Percentiles rank a stretch among this genome's conserved stretches.
Conservation (phyloP, 768 basidiomycete genomes). For the Rhodotorula kratochvilovae region DNA sequence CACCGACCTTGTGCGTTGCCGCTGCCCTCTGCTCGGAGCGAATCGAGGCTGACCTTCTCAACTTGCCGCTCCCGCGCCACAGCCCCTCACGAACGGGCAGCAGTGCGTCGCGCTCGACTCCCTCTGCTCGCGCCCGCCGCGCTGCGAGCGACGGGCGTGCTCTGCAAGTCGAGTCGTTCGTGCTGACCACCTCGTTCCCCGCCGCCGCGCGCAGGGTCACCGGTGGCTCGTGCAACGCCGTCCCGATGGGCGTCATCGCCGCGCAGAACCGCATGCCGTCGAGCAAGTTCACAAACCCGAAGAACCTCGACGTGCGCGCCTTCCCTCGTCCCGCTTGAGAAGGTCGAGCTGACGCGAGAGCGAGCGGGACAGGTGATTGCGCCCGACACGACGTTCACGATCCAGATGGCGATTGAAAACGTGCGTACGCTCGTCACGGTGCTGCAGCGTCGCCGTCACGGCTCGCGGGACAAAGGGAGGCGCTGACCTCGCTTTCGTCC, state of each 20-base stretch:
- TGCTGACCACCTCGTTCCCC: neutral
- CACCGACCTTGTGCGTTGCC: constrained; percentile 45
- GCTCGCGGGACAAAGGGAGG: no score
- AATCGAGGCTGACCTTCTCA: neutral
- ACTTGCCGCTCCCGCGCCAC: constrained; percentile 66
- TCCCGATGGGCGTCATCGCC: constrained; percentile 58
- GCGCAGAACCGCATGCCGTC: constrained; percentile 53
- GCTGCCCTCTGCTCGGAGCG: no score
- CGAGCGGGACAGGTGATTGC: constrained; percentile 46
- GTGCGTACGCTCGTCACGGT: constrained; percentile 17
- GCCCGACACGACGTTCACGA: constrained; percentile 55
- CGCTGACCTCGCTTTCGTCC: constrained; percentile 43
- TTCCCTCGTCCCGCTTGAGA: neutral
- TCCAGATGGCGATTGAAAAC: constrained; percentile 53
- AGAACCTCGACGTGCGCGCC: constrained; percentile 47
- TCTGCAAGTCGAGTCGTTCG: neutral
- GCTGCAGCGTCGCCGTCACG: no score
- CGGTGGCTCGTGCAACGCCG: constrained; percentile 60
- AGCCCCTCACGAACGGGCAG: constrained; percentile 56
- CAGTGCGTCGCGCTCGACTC: neutral
- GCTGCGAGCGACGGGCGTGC: neutral
- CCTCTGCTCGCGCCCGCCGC: neutral
- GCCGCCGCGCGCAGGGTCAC: constrained; percentile 45
- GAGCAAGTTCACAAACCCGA: constrained; percentile 54
- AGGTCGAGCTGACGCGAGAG: no score